Evolutionary conservation across 805 yeast species (phyloP), one percentile per base, ranked within the genome.

Genomic region (Ogataea kodamae): DNA sequence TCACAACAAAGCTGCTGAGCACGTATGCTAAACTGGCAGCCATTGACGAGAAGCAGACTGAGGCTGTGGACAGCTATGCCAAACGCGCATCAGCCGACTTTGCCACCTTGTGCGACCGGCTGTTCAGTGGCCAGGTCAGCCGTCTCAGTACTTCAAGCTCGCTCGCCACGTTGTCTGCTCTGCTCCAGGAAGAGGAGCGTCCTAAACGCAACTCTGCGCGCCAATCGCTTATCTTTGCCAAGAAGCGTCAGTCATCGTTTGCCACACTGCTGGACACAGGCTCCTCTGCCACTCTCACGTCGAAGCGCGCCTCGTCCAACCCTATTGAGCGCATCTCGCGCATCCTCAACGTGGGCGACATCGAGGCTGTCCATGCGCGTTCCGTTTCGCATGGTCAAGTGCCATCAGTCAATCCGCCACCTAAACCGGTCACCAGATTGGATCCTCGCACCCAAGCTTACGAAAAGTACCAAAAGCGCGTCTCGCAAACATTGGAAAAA

Each of bases 71-170:
- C 48, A 76, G 73, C 49, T 85, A 78, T 54, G 78, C 87, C 5
- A 80, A 74, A 58, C 69, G 92, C 57, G 80, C 89, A 2, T 77
- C 85, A 22, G 78, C 85, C 10, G 83, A 82, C 42, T 82, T 82
- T 64, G 92, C 88, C 9, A 72, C 82, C 2, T 63, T 82, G 25
- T 80, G 87, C 64, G 90, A 82, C 60, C 78, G 75, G 57, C 75
- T 82, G 38, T 82, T 82, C 65, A 81, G 75, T 48, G 82, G 80
- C 55, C 88, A 80, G 50, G 36, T 38, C 26, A 22, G 39, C 14
- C 33, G 46, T 13, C 36, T 57, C 9, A 40, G 51, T 32, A 39
- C 42, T 14, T 51, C 65, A 2, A 74, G 78, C 12, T 64, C 67
- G n/a, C 77, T 67, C 22, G 81, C 78, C 1, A 56, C 57, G 10